These are phyloP conservation scores for Aquilaria malaccensis DNA, from an alignment of 345 rosid genomes.

Conservation along the genomic window DNA sequence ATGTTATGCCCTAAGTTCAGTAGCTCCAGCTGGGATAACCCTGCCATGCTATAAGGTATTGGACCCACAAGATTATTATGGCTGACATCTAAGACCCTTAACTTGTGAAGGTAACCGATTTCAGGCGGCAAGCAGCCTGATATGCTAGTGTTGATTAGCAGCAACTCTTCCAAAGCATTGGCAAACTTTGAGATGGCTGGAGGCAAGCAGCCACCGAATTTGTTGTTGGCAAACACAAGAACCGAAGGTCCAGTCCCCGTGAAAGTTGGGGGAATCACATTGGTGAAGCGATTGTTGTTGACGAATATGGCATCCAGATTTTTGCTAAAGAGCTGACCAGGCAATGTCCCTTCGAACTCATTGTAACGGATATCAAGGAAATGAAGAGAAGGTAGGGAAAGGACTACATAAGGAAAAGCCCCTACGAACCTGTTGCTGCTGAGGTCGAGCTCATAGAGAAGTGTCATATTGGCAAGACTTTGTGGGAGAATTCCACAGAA, in stretches of 20 bases:
- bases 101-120: slow-evolving; percentile 70
- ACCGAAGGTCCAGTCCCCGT: slow-evolving; percentile 49
- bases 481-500: slow-evolving; percentile 82
- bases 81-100: slow-evolving; percentile 76
- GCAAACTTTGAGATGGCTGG: slow-evolving; percentile 65
- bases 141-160: slow-evolving; percentile 59
- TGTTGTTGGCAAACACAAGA: slow-evolving; percentile 76
- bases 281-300: slow-evolving; percentile 64
- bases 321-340: slow-evolving; percentile 55
- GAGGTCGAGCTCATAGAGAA: slow-evolving; percentile 75
- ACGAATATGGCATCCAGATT: slow-evolving; percentile 76
- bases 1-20: slow-evolving; percentile 63
- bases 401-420: slow-evolving; percentile 61
- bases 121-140: slow-evolving; percentile 87
- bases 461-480: slow-evolving; percentile 47
- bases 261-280: slow-evolving; percentile 30
- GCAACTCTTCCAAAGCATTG: slow-evolving; percentile 61
- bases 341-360: slow-evolving; percentile 83
- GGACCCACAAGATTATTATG: slow-evolving; percentile 64
- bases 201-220: slow-evolving; percentile 72
- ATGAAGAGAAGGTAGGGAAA: slow-evolving; percentile 49
- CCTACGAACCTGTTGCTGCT: slow-evolving; percentile 92
- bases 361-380: slow-evolving; percentile 76
- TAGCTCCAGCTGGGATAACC: slow-evolving; percentile 64
- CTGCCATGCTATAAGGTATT: slow-evolving; percentile 79